phyloP scores from a whole-genome alignment of 2,329 filamentous ascomycete species.

The Aureobasidium sp. region DNA sequence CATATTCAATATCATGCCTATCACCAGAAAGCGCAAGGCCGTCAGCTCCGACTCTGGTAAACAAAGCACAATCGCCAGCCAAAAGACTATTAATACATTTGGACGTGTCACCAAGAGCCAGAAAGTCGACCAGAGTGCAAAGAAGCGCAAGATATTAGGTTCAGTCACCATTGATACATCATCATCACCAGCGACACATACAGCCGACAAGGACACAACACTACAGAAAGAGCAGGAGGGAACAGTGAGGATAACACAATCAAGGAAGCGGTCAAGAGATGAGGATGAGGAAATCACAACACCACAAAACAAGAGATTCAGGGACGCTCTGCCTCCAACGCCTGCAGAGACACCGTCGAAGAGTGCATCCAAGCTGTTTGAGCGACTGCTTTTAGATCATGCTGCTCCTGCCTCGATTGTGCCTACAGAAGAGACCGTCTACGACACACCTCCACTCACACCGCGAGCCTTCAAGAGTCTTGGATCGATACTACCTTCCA shows the following conservation, averaged over 20 bases:
- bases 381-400: conserved; percentile 31
- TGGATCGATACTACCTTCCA: neutral
- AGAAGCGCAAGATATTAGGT: conserved; percentile 17
- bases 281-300: conserved; percentile 25
- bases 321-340: conserved; percentile 32
- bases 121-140: neutral
- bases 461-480: conserved; percentile 26
- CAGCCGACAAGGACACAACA: neutral
- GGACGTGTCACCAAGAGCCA: conserved; percentile 21
- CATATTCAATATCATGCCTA: conserved; percentile 20
- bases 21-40: conserved; percentile 22
- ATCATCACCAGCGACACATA: neutral
- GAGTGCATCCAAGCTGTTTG: conserved; percentile 36
- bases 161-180: conserved; percentile 3
- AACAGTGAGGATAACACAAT: neutral
- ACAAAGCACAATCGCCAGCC: conserved; percentile 11
- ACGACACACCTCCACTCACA: conserved; percentile 38
- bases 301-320: conserved; percentile 37
- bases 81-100: conserved; percentile 14
- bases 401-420: conserved; percentile 20
- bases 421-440: conserved; percentile 23
- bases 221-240: neutral
- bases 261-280: conserved; percentile 22
- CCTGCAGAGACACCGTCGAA: conserved; percentile 39
- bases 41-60: conserved; percentile 10